A percentile compares a stretch with the other conserved stretches of the same genome.
Conservation (phyloP, 2,329 filamentous ascomycete species). For the Colletotrichum camelliae region DNA sequence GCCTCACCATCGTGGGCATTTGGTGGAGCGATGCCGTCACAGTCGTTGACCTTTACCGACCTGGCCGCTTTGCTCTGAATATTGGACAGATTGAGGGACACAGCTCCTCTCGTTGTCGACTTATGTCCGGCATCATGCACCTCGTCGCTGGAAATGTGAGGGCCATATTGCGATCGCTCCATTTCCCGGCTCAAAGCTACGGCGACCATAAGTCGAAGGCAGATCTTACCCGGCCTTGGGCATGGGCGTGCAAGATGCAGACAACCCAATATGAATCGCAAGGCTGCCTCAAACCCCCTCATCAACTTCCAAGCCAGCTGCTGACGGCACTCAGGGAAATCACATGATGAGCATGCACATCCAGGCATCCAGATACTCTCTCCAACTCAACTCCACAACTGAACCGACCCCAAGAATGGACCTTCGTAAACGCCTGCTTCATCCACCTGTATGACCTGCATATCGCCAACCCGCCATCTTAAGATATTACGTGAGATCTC, state of each 20-base stretch:
- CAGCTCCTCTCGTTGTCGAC: background rate
- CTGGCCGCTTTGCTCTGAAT: background rate
- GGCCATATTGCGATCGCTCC: no score
- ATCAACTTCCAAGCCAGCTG: background rate
- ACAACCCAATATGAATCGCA: background rate
- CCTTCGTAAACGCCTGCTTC: background rate
- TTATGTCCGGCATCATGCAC: background rate
- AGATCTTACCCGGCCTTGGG: background rate
- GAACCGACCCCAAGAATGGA: background rate
- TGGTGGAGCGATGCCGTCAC: background rate
- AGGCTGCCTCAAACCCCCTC: background rate
- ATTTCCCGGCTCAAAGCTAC: no score
- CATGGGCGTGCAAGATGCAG: background rate
- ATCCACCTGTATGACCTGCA: background rate
- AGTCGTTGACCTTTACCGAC: background rate
- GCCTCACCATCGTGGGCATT: background rate
- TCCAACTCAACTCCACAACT: background rate
- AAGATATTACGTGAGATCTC: slow-evolving; percentile 12
- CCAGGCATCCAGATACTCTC: background rate
- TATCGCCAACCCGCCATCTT: background rate
- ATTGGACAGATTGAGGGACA: background rate
- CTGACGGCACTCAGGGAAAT: background rate
- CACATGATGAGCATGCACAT: background rate
- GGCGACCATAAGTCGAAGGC: background rate
- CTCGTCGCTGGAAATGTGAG: no score